Conservation (phyloP, 305 asterid genomes). For the Solanum hybrid region DNA sequence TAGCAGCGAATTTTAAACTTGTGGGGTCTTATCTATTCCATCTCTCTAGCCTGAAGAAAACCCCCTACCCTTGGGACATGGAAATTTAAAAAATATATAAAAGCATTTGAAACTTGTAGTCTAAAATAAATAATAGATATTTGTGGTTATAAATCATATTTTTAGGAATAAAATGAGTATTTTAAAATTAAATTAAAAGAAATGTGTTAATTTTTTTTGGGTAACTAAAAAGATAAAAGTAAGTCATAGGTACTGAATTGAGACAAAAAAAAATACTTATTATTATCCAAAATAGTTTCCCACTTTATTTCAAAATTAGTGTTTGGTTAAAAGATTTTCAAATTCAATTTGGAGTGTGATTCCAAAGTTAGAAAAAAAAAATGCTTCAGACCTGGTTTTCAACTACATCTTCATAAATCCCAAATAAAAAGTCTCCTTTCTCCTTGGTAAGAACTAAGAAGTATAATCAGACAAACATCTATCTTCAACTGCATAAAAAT, state of each 20-base stretch:
- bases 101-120: rapidly evolving
- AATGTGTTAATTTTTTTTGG: not conserved
- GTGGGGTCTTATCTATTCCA: too few relatives aligned
- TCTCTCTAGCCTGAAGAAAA: too few relatives aligned
- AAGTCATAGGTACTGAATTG: not conserved
- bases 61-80: not conserved
- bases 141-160: too few relatives aligned
- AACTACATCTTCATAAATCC: not conserved
- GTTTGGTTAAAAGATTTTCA: not conserved
- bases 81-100: too few relatives aligned
- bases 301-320: not conserved
- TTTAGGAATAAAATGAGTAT: not conserved
- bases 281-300: not conserved
- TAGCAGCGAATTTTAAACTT: too few relatives aligned
- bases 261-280: not conserved
- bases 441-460: not conserved
- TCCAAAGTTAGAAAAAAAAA: not conserved
- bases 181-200: too few relatives aligned
- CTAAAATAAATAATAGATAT: too few relatives aligned
- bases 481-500: not conserved
- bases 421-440: not conserved
- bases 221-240: not conserved
- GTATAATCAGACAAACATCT: not conserved
- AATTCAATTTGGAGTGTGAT: not conserved
- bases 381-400: not conserved